Base-by-base conservation (phyloP, 164 flowering plant species). In the Litsea cubeba region DNA sequence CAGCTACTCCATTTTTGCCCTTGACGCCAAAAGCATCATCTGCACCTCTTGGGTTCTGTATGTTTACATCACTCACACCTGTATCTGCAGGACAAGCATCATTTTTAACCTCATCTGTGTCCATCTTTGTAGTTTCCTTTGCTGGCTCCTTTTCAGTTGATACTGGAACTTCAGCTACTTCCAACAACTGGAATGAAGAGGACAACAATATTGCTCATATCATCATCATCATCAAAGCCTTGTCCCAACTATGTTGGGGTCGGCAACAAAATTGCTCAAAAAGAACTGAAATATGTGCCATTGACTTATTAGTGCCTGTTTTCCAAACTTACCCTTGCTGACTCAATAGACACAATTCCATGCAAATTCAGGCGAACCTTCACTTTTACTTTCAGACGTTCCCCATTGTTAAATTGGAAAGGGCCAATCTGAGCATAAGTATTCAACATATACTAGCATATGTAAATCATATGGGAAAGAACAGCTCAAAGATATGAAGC, bases 311-410 rank as follows among this genome's bases (percentile, higher is more conserved):
- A 40, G 11, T 40, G 46, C 46, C 8, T 40, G 46, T 40, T 14
- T 76, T 5, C 15, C 46, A 17, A 22, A 83, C 96, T 88, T 84
- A 94, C 98, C n/a, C 85, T 87, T 64, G 97, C 97, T 3, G 97
- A 95, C 60, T 95, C 98, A 76, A 95, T 72, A 12, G 94, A 85
- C 5, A 91, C 97, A 80, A 93, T 82, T 2, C 98, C 98, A 81
- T 95, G 97, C 74, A 91, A 72, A 81, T 87, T 95, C 77, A 95
- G 75, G 28, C 91, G 88, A 66, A 81, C 92, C 82, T 93, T 95
- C 54, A 95, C 90, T 82, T 93, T 95, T 58, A 95, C 62, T 74
- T 91, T 95, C 23, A 90, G 84, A 26, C 84, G 80, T 22, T 93
- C 97, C 74, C 90, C 80, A 66, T 88, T 90, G 20, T 89, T 40